phyloP scores from a whole-genome alignment of 2,329 filamentous ascomycete species.

The Aureobasidium namibiae region DNA sequence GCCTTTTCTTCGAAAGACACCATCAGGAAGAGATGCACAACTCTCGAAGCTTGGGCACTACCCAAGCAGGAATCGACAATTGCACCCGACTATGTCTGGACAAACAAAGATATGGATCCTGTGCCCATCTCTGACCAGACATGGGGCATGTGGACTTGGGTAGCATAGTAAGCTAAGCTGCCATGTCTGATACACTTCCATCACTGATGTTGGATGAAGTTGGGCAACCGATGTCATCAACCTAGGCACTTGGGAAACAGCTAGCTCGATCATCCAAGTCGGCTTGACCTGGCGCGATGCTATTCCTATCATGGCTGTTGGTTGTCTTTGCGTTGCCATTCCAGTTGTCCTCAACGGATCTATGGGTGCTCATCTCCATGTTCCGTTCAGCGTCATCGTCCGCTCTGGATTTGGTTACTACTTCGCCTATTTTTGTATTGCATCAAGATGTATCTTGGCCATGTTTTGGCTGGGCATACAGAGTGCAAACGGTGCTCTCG shows the following conservation, averaged over 20 bases:
- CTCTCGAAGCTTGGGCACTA: constrained; percentile 38
- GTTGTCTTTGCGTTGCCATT: constrained; percentile 45
- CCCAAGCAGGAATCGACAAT: constrained; percentile 41
- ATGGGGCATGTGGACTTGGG: constrained; percentile 31
- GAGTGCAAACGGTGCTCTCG: constrained; percentile 53
- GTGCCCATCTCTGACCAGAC: constrained; percentile 23
- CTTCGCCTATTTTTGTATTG: constrained; percentile 47
- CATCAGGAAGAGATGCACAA: constrained; percentile 34
- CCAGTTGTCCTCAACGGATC: constrained; percentile 53
- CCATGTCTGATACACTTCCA: too few species aligned
- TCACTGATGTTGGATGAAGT: neutral
- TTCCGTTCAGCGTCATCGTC: constrained; percentile 49
- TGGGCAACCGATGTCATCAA: constrained; percentile 35
- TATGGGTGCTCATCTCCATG: constrained; percentile 42
- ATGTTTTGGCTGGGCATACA: constrained; percentile 60
- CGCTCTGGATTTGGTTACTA: constrained; percentile 51
- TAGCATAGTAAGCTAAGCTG: constrained; percentile 24
- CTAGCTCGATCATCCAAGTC: constrained; percentile 39
- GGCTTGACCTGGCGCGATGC: constrained; percentile 49
- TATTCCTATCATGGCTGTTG: constrained; percentile 42
- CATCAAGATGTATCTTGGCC: constrained; percentile 46
- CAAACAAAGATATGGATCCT: constrained; percentile 31
- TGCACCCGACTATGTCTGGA: constrained; percentile 37
- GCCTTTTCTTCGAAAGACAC: constrained; percentile 28
- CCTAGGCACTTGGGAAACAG: constrained; percentile 29